Conservation (phyloP, 805 yeast genomes). For the Metschnikowia cerradonensis region DNA sequence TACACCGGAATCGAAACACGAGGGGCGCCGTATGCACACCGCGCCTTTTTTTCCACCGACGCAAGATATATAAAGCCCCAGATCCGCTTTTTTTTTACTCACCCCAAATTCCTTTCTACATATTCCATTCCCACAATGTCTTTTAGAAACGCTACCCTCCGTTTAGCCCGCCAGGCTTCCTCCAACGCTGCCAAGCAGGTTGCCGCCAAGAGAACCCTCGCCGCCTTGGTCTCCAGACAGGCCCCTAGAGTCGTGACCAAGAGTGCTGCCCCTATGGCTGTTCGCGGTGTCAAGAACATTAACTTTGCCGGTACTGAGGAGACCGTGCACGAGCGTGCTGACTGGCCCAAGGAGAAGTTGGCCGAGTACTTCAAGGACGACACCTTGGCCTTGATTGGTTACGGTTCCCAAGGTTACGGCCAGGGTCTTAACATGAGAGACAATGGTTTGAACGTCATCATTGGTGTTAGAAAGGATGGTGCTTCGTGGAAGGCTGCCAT, state of each 20-base stretch:
- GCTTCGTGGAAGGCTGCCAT: conserved; percentile 99
- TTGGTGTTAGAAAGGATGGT: conserved; percentile 98
- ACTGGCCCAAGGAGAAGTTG: conserved; percentile 98
- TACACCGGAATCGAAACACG: conserved; percentile 11
- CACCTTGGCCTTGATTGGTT: conserved; percentile 95
- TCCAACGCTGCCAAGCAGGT: conserved; percentile 40
- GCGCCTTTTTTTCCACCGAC: conserved; percentile 7
- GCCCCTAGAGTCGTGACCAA: conserved; percentile 28
- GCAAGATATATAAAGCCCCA: conserved; percentile 9
- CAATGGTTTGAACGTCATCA: conserved; percentile 94
- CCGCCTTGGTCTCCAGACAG: conserved; percentile 51
- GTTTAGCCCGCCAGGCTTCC: conserved; percentile 46
- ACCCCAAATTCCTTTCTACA: conserved; percentile 2
- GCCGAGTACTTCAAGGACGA: conserved; percentile 96
- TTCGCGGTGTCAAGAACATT: conserved; percentile 93
- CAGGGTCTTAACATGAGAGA: conserved; percentile 99
- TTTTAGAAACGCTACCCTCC: conserved; percentile 41
- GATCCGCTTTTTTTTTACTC: conserved; percentile 4
- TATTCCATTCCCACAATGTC: conserved; percentile 28
- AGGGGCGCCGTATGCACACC: conserved; percentile 2
- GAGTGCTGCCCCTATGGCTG: conserved; percentile 46
- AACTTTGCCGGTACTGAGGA: conserved; percentile 95
- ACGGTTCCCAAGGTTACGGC: conserved; percentile 99
- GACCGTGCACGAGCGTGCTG: conserved; percentile 96
- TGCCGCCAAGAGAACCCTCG: conserved; percentile 63